phyloP scores from a whole-genome alignment of 2,329 filamentous ascomycete species.

The Exserohilum rostratum region DNA sequence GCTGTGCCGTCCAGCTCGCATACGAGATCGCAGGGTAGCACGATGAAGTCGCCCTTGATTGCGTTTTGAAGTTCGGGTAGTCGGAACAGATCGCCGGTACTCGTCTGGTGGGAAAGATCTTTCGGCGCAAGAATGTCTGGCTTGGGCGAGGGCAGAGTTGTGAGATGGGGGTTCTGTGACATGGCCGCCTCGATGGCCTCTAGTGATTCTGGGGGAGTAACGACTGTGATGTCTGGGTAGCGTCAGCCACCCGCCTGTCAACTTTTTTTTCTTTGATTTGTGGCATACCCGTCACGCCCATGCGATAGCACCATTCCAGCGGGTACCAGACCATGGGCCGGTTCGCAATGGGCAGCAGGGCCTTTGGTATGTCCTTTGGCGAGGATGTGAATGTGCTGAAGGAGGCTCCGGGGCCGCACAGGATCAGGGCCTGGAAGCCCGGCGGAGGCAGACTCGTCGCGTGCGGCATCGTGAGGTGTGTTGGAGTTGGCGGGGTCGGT shows the following conservation, averaged over 20 bases:
- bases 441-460: conserved; percentile 71
- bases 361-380: conserved; percentile 80
- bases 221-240: conserved; percentile 59
- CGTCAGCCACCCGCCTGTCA: conserved; percentile 3
- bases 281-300: conserved; percentile 70
- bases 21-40: conserved; percentile 91
- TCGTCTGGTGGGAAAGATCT: conserved; percentile 79
- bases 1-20: conserved; percentile 86
- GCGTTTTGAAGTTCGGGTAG: conserved; percentile 79
- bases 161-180: conserved; percentile 79
- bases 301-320: conserved; percentile 82
- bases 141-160: conserved; percentile 72
- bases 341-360: conserved; percentile 81
- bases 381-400: conserved; percentile 83
- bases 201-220: conserved; percentile 63
- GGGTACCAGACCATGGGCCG: conserved; percentile 90
- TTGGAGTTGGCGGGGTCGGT: no score
- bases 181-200: conserved; percentile 72
- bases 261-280: not conserved
- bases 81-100: conserved; percentile 86
- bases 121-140: conserved; percentile 78
- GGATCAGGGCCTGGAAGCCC: conserved; percentile 81
- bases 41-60: conserved; percentile 83
- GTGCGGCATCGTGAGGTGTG: conserved; percentile 72
- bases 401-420: conserved; percentile 81